A percentile compares a stretch with the other conserved stretches of the same genome.
These are phyloP conservation scores for Psilocybe tampanensis DNA, from an alignment of 768 basidiomycete species.

Conservation along the genomic window DNA sequence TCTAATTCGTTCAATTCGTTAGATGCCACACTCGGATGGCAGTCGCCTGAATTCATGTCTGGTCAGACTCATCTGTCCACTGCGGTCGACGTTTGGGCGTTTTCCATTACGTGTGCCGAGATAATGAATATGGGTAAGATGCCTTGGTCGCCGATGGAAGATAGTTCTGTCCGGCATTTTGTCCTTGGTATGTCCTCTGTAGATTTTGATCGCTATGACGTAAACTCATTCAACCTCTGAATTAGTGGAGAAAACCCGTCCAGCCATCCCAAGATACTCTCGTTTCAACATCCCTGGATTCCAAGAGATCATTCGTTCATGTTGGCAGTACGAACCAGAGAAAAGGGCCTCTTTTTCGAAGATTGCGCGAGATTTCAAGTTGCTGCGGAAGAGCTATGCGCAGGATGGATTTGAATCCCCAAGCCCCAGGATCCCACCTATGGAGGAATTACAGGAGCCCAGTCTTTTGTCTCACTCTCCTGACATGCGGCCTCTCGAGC, in stretches of 20 bases:
- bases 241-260: slow-evolving; percentile 53
- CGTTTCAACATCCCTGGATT: slow-evolving; percentile 37
- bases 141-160: slow-evolving; percentile 58
- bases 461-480: slow-evolving; percentile 27
- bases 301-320: slow-evolving; percentile 48
- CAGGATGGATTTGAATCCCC: slow-evolving; percentile 28
- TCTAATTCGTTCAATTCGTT: neutral
- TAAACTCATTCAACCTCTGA: slow-evolving; percentile 11
- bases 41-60: slow-evolving; percentile 66
- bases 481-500: slow-evolving; percentile 29
- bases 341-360: slow-evolving; percentile 54
- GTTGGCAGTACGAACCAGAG: slow-evolving; percentile 60
- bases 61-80: slow-evolving; percentile 50
- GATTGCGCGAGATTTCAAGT: slow-evolving; percentile 51
- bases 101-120: slow-evolving; percentile 69
- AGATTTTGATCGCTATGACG: too few relatives aligned
- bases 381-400: slow-evolving; percentile 43
- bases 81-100: slow-evolving; percentile 71
- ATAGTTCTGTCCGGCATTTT: slow-evolving; percentile 50
- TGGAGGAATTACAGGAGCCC: slow-evolving; percentile 21
- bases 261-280: slow-evolving; percentile 48
- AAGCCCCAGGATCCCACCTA: slow-evolving; percentile 17
- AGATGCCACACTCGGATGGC: slow-evolving; percentile 75
- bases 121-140: slow-evolving; percentile 64
- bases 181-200: slow-evolving; percentile 46